Base-by-base conservation (phyloP, 805 yeast species). In the Ogataea polymorpha region DNA sequence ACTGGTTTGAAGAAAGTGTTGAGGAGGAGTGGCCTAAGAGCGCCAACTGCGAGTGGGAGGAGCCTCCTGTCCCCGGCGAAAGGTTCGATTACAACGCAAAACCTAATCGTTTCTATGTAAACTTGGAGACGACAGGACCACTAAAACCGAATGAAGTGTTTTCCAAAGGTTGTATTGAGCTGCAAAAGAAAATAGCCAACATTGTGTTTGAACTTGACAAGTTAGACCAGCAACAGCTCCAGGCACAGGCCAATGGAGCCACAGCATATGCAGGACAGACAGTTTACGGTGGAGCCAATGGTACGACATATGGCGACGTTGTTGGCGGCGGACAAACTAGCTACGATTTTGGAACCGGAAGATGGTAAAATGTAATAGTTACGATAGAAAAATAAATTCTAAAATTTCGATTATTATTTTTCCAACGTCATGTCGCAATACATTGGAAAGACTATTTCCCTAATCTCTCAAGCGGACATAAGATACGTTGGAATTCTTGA, bases 11-110 rank as follows among this genome's bases (percentile, higher is more conserved):
- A 66, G 91, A 81, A 48, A 85, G 80, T 59, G 84, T 86, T 24
- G 87, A 79, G 28, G 77, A 72, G 33, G 99, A 93, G 70, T 93
- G 99, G 99, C 99, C 99, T 26, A 75, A 75, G 49, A 77, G 87
- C 30, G 77, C 77, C 50, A 91, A 93, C 65, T 80, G 95, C 52
- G 96, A 87, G 56, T 93, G 91, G 82, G 99, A 93, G 67, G 99
- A 93, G 63, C 86, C 91, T 6, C 96, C 97, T 20, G 80, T 78
- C 53, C 86, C 88, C 16, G 93, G 82, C 44, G 96, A 89, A 27
- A 74, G 75, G 9, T 90, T 90, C 58, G 96, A 93, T 62, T 88
- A 81, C 61, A 73, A 68, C 31, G 96, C 96, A 6, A 77, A 75
- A 56, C 95, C 99, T 3, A 70, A 76, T 32, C 80, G 79, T 50